Evolutionary conservation across 768 basidiomycete genomes (phyloP).

Genomic region (Naganishia vishniacii): DNA sequence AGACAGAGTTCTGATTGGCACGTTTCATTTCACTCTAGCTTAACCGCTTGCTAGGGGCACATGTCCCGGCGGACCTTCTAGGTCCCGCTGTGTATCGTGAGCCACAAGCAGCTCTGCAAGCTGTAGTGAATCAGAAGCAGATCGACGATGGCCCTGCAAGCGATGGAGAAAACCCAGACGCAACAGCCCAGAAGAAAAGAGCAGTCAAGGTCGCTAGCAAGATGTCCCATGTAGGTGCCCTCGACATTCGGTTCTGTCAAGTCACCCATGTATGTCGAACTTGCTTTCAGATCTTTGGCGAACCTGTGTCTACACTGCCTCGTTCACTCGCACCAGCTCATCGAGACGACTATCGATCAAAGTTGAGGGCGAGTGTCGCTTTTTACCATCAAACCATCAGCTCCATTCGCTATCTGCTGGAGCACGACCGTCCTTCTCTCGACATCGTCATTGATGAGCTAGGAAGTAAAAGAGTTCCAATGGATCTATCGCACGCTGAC

Average conservation of each 20-base stretch:
- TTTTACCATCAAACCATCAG: slow-evolving; percentile 3
- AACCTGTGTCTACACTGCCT: not conserved
- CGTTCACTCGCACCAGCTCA: too few species aligned
- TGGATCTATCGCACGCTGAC: not conserved
- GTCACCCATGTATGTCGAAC: not conserved
- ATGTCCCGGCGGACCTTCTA: not conserved
- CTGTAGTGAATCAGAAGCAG: too few species aligned
- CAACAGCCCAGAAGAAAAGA: not conserved
- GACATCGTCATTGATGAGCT: not conserved
- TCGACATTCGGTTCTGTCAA: not conserved
- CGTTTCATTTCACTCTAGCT: not conserved
- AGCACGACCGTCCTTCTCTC: not conserved
- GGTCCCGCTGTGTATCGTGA: not conserved
- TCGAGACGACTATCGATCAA: not conserved
- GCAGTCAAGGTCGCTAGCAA: slow-evolving; percentile 20
- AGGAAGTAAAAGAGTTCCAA: not conserved
- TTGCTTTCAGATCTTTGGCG: slow-evolving; percentile 8
- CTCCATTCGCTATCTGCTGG: not conserved
- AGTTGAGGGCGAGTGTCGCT: not conserved
- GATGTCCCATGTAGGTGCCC: slow-evolving; percentile 4
- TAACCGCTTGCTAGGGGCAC: slow-evolving; percentile 8
- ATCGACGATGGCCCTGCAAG: not conserved
- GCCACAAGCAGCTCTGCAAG: not conserved
- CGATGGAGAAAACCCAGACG: not conserved
- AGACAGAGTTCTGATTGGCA: not conserved